phyloP scores from a whole-genome alignment of 495 filamentous ascomycete genomes.

The Cercophora scortea region DNA sequence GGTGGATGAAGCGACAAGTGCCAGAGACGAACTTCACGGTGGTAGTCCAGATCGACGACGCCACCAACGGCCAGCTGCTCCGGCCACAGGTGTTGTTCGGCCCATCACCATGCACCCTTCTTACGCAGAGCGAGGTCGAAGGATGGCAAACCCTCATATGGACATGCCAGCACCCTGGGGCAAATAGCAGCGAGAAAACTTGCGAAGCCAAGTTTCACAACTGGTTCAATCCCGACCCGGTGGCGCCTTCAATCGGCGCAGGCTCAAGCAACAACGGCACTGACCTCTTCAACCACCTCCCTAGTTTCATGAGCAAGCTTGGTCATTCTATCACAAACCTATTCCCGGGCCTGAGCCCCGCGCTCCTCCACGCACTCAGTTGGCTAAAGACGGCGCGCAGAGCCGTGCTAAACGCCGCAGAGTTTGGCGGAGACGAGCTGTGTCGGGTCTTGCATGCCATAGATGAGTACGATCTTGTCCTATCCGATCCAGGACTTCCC shows the following conservation, averaged over 20 bases:
- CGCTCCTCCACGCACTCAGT: conserved; percentile 2
- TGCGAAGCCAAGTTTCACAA: conserved; percentile 8
- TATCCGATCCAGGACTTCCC: conserved; percentile 8
- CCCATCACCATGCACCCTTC: conserved; percentile 7
- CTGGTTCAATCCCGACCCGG: conserved; percentile 9
- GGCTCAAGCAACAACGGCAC: neutral
- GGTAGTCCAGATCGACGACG: conserved; percentile 6
- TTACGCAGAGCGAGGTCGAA: neutral
- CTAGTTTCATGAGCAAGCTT: conserved; percentile 6
- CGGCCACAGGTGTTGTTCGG: conserved; percentile 11
- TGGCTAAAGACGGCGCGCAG: conserved; percentile 9
- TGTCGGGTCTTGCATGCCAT: conserved; percentile 7
- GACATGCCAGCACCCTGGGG: conserved; percentile 13
- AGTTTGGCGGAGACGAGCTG: conserved; percentile 4
- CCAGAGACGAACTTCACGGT: conserved; percentile 14
- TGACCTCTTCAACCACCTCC: conserved; percentile 7
- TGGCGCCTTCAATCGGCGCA: neutral
- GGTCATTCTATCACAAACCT: conserved; percentile 2
- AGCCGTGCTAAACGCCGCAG: conserved; percentile 7
- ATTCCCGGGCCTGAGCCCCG: conserved; percentile 6
- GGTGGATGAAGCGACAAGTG: neutral
- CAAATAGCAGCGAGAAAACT: conserved; percentile 8
- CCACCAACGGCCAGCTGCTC: conserved; percentile 1
- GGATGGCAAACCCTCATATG: conserved; percentile 8
- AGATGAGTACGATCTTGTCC: conserved; percentile 10